phyloP scores from a whole-genome alignment of 257 asterid species.

The Jacaranda mimosifolia region DNA sequence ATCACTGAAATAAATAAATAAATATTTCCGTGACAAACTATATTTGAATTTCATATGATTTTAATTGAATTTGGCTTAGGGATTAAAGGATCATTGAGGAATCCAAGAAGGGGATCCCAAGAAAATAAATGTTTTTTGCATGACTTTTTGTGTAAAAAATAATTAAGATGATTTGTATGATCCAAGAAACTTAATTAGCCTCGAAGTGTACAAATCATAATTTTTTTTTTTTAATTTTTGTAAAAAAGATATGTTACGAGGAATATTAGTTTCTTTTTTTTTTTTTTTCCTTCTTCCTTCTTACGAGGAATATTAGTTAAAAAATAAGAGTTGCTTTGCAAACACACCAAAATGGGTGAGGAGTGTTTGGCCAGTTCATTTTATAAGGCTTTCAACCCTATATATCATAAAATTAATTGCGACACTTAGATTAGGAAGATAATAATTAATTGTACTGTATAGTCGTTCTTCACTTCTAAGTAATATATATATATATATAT shows the following conservation, averaged over 20 bases:
- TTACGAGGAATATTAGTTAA: too few species aligned
- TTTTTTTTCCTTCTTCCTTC: background rate
- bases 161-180: constrained; percentile 44
- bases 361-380: background rate
- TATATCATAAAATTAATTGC: too few species aligned
- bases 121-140: constrained; percentile 38
- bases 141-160: constrained; percentile 26
- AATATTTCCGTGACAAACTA: background rate
- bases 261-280: background rate
- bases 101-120: constrained; percentile 44
- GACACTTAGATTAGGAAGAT: too few species aligned
- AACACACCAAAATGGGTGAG: constrained; percentile 19
- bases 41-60: background rate
- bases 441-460: too few species aligned
- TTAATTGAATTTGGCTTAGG: background rate
- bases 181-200: constrained; percentile 48
- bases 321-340: constrained; percentile 32
- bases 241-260: background rate
- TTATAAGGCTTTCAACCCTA: background rate
- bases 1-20: background rate
- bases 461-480: constrained; percentile 35
- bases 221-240: constrained; percentile 7
- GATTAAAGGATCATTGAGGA: background rate
- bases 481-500: too few species aligned
- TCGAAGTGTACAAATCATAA: constrained; percentile 32